These are phyloP conservation scores for Spirogloea muscicola DNA, from an alignment of 139 green algal genomes.

Conservation along the genomic window DNA sequence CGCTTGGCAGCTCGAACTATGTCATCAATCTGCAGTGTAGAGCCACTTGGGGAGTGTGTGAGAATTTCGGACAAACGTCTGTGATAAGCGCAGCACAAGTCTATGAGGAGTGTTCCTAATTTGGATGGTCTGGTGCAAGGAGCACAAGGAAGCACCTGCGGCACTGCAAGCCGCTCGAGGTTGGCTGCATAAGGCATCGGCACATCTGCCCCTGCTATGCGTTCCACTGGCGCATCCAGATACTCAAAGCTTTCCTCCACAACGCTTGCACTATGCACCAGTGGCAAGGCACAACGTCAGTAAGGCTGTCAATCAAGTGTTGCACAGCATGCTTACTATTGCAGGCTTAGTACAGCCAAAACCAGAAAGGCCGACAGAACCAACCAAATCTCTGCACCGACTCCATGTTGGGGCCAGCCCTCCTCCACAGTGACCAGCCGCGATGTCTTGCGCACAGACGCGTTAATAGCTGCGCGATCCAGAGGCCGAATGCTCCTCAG, in stretches of 20 bases:
- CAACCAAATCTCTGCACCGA: slow-evolving; percentile 66
- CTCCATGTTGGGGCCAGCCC: slow-evolving; percentile 91
- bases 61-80: too few relatives aligned
- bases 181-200: slow-evolving; percentile 96
- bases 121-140: too few relatives aligned
- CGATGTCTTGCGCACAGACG: slow-evolving; percentile 84
- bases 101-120: too few relatives aligned
- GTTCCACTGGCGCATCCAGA: slow-evolving; percentile 87
- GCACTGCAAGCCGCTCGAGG: slow-evolving; percentile 81
- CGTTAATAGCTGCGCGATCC: slow-evolving; percentile 80
- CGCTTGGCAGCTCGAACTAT: too few relatives aligned
- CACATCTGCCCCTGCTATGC: slow-evolving; percentile 80
- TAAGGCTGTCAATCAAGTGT: not conserved
- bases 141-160: slow-evolving; percentile 55
- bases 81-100: too few relatives aligned
- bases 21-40: too few relatives aligned
- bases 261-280: slow-evolving; percentile 55
- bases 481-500: slow-evolving; percentile 90
- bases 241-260: slow-evolving; percentile 95
- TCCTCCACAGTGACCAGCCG: slow-evolving; percentile 89
- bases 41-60: too few relatives aligned
- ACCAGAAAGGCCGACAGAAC: not conserved
- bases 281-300: not conserved
- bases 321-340: not conserved
- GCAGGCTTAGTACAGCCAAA: not conserved